These are phyloP conservation scores for Sesbania bispinosa DNA, from an alignment of 306 rosid species.

Conservation along the genomic window DNA sequence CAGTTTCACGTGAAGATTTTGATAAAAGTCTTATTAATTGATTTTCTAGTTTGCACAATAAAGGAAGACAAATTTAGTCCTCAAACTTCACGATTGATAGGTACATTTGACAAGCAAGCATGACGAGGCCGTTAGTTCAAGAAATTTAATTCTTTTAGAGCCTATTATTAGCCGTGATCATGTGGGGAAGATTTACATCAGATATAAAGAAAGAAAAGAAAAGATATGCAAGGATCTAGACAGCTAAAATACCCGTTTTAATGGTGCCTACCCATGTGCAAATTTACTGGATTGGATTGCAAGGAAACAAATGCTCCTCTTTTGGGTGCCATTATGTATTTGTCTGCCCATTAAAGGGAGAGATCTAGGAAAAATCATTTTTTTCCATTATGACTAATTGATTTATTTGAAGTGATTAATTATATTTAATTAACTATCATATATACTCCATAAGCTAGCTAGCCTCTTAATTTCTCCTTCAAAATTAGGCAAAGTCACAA, in stretches of 20 bases:
- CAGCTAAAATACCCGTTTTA: conserved; percentile 14
- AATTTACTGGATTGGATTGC: conserved; percentile 18
- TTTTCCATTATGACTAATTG: background rate
- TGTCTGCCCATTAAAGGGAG: conserved; percentile 20
- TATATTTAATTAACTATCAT: background rate
- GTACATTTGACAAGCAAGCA: conserved; percentile 24
- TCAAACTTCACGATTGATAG: conserved; percentile 29
- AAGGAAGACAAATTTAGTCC: conserved; percentile 27
- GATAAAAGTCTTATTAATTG: conserved; percentile 23
- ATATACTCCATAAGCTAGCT: background rate
- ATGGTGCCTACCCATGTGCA: conserved; percentile 41
- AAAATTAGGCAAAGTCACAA: background rate
- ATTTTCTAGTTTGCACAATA: conserved; percentile 24
- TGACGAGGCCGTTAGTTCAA: conserved; percentile 9
- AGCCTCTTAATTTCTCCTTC: background rate
- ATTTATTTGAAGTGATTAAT: background rate
- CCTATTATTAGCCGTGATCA: conserved; percentile 21
- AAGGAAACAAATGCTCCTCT: conserved; percentile 31
- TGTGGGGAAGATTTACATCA: conserved; percentile 30
- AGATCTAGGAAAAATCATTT: background rate
- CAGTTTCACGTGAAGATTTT: conserved; percentile 26
- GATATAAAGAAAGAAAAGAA: conserved; percentile 10
- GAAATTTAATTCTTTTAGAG: background rate
- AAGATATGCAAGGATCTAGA: conserved; percentile 26
- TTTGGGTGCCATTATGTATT: conserved; percentile 16